Conservation (phyloP, 163 green algal species). For the Scenedesmus sp. region DNA sequence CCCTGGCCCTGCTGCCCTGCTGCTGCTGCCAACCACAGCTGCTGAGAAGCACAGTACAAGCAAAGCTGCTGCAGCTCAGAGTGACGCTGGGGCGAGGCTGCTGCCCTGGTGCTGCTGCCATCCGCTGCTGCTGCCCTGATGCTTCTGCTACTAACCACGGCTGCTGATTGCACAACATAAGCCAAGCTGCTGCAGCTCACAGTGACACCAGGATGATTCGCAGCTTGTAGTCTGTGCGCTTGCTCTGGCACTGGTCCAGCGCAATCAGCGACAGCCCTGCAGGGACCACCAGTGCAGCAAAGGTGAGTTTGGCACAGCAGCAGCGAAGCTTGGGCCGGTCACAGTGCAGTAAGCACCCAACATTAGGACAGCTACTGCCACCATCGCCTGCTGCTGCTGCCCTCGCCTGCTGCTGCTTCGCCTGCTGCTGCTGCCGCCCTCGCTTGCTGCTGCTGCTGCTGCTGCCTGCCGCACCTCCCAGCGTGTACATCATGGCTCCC, state of each 20-base stretch:
- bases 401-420: neutral
- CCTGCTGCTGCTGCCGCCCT: neutral
- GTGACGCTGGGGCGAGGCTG: neutral
- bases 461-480: slow-evolving; percentile 56
- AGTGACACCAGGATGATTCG: slow-evolving; percentile 16
- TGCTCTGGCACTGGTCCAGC: slow-evolving; percentile 39
- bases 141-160: neutral
- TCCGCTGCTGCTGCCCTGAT: neutral
- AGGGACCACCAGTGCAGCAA: neutral
- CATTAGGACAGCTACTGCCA: neutral
- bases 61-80: neutral
- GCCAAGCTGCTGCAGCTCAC: slow-evolving; percentile 22
- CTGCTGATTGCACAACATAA: neutral
- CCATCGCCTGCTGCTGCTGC: neutral
- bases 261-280: slow-evolving; percentile 48
- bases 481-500: slow-evolving; percentile 67
- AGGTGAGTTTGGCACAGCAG: neutral
- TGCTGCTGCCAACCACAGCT: too few relatives aligned
- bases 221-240: neutral
- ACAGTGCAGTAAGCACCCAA: neutral
- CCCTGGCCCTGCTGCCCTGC: too few relatives aligned
- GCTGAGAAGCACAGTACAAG: too few relatives aligned
- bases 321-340: neutral
- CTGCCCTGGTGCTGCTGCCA: neutral
- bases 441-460: neutral